Percentiles rank a stretch among this genome's conserved stretches.
phyloP scores from a whole-genome alignment of 257 asterid species.

The Datura wrightii region DNA sequence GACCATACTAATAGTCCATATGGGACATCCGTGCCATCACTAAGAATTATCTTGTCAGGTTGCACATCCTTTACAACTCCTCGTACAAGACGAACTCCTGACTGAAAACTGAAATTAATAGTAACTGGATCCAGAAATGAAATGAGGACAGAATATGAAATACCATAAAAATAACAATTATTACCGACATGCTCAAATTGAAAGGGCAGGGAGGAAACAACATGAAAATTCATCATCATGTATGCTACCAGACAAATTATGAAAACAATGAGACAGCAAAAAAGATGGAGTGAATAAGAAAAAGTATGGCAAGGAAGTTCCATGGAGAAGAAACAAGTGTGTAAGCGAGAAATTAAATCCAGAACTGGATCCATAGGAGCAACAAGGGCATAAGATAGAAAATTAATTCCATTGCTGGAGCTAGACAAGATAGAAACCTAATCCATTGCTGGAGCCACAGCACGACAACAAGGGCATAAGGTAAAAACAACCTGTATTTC shows the following conservation, averaged over 20 bases:
- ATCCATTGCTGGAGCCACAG: background rate
- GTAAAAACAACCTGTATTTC: background rate
- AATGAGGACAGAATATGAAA: background rate
- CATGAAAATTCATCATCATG: background rate
- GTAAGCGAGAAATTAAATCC: background rate
- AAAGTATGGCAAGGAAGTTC: background rate
- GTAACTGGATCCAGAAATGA: conserved; percentile 1
- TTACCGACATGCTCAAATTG: background rate
- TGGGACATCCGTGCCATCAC: conserved; percentile 83
- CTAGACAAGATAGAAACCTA: background rate
- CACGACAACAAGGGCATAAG: background rate
- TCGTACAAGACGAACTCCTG: conserved; percentile 90
- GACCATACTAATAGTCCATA: conserved; percentile 98
- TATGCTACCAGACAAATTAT: background rate
- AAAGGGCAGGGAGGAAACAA: background rate
- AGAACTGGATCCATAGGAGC: background rate
- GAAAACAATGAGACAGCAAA: background rate
- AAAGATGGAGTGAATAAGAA: background rate
- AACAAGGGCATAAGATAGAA: background rate
- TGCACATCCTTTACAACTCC: conserved; percentile 92
- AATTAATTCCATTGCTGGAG: background rate
- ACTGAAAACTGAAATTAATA: conserved; percentile 64
- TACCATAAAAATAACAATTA: background rate
- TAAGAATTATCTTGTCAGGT: conserved; percentile 72
- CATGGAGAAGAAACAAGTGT: background rate